Evolutionary conservation across 176 grass and related monocot species (phyloP), one percentile per base, ranked within the genome.

Genomic region (Bromus sterilis): DNA sequence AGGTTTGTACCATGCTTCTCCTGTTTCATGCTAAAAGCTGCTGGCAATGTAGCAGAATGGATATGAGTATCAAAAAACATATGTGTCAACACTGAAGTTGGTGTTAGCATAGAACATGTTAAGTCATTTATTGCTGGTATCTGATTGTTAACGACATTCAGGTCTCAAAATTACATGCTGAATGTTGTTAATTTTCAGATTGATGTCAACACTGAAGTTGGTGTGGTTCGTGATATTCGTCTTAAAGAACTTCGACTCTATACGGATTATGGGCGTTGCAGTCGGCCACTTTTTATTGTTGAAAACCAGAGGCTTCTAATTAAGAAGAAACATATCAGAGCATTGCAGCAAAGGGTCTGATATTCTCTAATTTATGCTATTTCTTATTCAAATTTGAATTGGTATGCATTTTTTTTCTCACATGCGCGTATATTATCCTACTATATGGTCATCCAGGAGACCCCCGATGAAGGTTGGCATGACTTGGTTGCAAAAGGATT

Each of bases 201-300:
- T 90, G 93, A 95, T 78, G 93, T 95, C 56, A 99, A 99, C 87
- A 99, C 96, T 85, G 96, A 99, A 72, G 96, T 99, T 84, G 96
- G 96, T 73, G 96, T 99, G 25, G 93, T 95, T 82, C 91, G 90
- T 79, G 96, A 99, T 91, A 91, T 95, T 84, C 89, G 87, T 70
- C 93, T 99, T 20, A 95, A 95, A 66, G 96, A 99, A 85, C 91
- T 99, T 64, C 65, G 96, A 61, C 91, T 99, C 51, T 99, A 99
- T 75, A 99, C 96, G 4, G 96, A 99, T 84, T 99, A 99, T 77
- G 96, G 96, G 11, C 93, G 96, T 53, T 99, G 96, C 87, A 95
- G 93, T 88, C 92, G 89, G 53, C 96, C 96, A 35, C 80, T 99
- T 20, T 99, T 99, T 66, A 99, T 99, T 79, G 93, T 99, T 74